Percentiles rank a stretch among this genome's conserved stretches.
Evolutionary conservation across 2,329 filamentous ascomycete genomes (phyloP).

Genomic region (Colletotrichum limetticola): DNA sequence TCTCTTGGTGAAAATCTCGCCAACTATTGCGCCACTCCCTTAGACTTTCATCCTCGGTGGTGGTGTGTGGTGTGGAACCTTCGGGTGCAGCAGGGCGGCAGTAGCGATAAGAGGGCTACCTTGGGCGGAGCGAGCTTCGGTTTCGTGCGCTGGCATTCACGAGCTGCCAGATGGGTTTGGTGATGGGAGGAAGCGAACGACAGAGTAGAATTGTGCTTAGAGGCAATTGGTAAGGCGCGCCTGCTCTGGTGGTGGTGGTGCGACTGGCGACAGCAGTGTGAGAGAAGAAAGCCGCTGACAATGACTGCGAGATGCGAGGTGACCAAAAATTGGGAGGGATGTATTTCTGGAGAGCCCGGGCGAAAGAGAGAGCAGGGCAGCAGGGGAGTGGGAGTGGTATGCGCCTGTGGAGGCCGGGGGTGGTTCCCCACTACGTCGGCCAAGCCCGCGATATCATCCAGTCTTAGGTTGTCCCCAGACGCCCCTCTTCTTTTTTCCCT

Average conservation of each 20-base stretch:
- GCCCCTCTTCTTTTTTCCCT: constrained; percentile 11
- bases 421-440: not conserved
- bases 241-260: not conserved
- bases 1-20: constrained; percentile 2
- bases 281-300: constrained; percentile 4
- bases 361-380: constrained; percentile 1
- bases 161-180: not conserved
- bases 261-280: constrained; percentile 10
- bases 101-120: not conserved
- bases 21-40: constrained; percentile 33
- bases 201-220: not conserved
- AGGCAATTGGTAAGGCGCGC: not conserved
- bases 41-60: constrained; percentile 30
- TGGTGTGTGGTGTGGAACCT: constrained; percentile 25
- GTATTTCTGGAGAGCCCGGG: constrained; percentile 12
- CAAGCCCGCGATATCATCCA: constrained; percentile 13
- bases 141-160: not conserved
- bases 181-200: not conserved
- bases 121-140: not conserved
- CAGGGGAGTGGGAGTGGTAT: not conserved
- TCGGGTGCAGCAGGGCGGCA: constrained; percentile 13
- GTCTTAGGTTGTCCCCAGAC: constrained; percentile 9
- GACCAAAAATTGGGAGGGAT: constrained; percentile 31
- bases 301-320: constrained; percentile 9
- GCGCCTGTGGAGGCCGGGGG: constrained; percentile 14